A percentile compares a stretch with the other conserved stretches of the same genome.
Conservation (phyloP, 345 rosid genomes). For the Xanthoceras sorbifolium region DNA sequence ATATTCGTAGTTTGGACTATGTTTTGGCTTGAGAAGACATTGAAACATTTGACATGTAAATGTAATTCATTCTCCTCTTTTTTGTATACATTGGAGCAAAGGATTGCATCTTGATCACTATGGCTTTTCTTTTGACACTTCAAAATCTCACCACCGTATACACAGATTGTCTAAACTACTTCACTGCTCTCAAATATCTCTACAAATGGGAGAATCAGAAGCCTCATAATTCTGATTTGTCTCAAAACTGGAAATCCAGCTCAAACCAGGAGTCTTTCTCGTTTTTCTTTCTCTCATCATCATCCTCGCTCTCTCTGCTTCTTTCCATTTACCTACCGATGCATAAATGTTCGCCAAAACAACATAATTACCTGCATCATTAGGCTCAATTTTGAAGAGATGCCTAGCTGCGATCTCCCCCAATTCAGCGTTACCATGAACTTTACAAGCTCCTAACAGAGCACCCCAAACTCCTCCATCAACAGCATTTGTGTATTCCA, state of each 20-base stretch:
- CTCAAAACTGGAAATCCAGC: slow-evolving; percentile 40
- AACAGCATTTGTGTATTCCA: slow-evolving; percentile 22
- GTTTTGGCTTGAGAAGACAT: neutral
- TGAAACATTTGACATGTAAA: neutral
- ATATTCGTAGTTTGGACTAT: no score
- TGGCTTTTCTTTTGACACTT: neutral
- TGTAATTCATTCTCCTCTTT: neutral
- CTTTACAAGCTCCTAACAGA: slow-evolving; percentile 58
- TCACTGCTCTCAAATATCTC: neutral
- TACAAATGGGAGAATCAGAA: neutral
- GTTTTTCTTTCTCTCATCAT: slow-evolving; percentile 38
- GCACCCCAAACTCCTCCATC: slow-evolving; percentile 62
- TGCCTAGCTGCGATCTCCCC: slow-evolving; percentile 57
- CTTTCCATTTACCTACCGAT: slow-evolving; percentile 49
- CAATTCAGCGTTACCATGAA: slow-evolving; percentile 45
- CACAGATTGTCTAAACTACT: neutral
- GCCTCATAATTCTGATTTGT: neutral
- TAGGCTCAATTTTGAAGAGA: slow-evolving; percentile 53
- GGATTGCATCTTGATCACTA: neutral
- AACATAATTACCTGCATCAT: slow-evolving; percentile 51
- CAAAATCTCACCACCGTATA: no score
- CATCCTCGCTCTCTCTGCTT: slow-evolving; percentile 51
- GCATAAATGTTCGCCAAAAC: slow-evolving; percentile 59
- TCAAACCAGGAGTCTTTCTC: slow-evolving; percentile 53
- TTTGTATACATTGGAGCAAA: neutral